Evolutionary conservation across 257 asterid species (phyloP).

Genomic region (Solanum clarkiae): DNA sequence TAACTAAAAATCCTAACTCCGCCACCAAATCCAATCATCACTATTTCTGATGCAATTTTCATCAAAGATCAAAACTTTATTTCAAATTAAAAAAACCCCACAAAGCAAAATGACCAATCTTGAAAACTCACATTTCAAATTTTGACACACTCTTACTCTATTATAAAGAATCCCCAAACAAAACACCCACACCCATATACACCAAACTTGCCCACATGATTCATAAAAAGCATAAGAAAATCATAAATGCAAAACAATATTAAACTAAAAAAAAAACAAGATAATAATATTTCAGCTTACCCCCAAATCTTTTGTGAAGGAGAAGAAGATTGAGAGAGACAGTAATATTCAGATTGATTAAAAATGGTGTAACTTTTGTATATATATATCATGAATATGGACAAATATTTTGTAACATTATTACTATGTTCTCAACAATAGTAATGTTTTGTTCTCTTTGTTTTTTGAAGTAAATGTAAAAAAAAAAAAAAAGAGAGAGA

Average conservation of each 20-base stretch:
- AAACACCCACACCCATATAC: not conserved
- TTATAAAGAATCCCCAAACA: not conserved
- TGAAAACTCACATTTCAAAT: not conserved
- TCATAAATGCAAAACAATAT: not conserved
- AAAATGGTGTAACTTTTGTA: conserved; percentile 10
- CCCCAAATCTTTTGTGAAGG: conserved; percentile 27
- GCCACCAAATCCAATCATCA: not conserved
- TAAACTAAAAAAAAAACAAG: not conserved
- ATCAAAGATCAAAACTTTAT: not conserved
- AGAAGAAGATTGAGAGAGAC: conserved; percentile 6
- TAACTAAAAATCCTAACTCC: not conserved
- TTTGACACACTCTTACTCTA: not conserved
- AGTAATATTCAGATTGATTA: conserved; percentile 14
- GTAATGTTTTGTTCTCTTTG: not conserved
- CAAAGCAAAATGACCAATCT: not conserved
- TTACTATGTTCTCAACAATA: not conserved
- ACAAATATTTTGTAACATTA: not conserved
- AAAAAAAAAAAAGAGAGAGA: not conserved
- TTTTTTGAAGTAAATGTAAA: not conserved
- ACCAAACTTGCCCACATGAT: conserved; percentile 14
- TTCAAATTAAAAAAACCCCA: not conserved
- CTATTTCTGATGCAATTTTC: not conserved
- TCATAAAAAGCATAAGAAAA: not conserved
- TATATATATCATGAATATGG: not conserved
- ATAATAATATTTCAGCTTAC: conserved; percentile 19